phyloP scores from a whole-genome alignment of 306 rosid species.

The Prunus fruticosa region DNA sequence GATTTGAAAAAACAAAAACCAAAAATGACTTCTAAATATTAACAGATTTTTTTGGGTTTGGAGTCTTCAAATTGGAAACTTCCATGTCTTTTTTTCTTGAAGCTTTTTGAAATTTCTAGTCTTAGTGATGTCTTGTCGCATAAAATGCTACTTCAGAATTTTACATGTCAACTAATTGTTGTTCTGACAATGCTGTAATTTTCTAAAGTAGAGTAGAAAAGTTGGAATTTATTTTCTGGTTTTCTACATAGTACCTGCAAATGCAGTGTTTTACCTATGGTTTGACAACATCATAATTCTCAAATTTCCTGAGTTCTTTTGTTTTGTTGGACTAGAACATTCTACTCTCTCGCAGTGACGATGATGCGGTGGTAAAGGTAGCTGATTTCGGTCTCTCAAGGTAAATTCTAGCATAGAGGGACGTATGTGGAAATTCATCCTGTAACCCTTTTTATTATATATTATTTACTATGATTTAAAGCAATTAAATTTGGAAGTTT shows the following conservation, averaged over 20 bases:
- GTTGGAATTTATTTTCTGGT: background rate
- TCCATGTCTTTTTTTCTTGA: background rate
- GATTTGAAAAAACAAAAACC: no score
- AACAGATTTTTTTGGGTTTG: no score
- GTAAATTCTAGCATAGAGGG: conserved; percentile 30
- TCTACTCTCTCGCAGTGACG: conserved; percentile 39
- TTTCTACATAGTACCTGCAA: background rate
- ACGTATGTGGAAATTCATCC: background rate
- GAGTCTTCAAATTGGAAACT: no score
- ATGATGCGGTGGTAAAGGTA: conserved; percentile 46
- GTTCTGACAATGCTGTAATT: no score
- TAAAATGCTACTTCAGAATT: background rate
- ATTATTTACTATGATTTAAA: background rate
- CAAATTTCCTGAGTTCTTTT: background rate
- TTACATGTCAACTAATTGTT: background rate
- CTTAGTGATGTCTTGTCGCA: background rate
- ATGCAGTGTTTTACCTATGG: background rate
- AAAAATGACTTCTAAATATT: no score
- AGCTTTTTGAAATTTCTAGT: background rate
- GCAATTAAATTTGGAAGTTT: background rate
- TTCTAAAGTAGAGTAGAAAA: background rate
- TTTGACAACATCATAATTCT: no score
- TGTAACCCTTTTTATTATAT: background rate
- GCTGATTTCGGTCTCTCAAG: conserved; percentile 76
- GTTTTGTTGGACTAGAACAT: conserved; percentile 47